phyloP scores from a whole-genome alignment of 805 yeast genomes.

The Kuraishia piskuri region DNA sequence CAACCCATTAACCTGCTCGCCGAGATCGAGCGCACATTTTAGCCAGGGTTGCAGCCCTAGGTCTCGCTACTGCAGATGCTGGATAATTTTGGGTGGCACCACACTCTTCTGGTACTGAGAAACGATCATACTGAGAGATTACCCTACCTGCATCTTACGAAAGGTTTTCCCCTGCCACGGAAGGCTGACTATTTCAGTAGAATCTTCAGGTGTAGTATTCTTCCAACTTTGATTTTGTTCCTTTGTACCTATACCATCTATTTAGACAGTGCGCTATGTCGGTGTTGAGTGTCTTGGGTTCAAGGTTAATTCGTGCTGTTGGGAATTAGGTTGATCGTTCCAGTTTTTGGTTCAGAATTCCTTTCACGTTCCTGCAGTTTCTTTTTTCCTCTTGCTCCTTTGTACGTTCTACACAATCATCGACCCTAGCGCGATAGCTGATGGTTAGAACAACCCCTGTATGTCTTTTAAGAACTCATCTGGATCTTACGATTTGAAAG shows the following conservation, averaged over 20 bases:
- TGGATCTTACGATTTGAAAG: constrained; percentile 34
- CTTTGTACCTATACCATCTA: constrained; percentile 4
- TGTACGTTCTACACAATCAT: background rate
- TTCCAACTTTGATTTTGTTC: background rate
- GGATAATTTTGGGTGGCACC: background rate
- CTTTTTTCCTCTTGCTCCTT: background rate
- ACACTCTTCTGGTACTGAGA: background rate
- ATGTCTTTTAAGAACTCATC: constrained; percentile 40
- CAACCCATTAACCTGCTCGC: too few species aligned
- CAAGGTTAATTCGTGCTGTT: background rate
- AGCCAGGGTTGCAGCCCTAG: background rate
- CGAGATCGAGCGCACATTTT: too few species aligned
- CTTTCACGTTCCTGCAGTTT: background rate
- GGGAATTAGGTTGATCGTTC: background rate
- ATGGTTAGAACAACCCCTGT: constrained; percentile 32
- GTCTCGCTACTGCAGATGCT: background rate
- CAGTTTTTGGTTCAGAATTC: background rate
- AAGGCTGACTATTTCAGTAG: background rate
- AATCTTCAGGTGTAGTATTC: background rate
- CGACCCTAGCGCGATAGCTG: constrained; percentile 31
- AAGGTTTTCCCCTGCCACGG: background rate
- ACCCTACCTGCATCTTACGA: background rate
- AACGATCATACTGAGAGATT: background rate
- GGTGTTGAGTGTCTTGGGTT: background rate
- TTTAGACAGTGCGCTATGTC: constrained; percentile 4